Evolutionary conservation across 306 rosid species (phyloP), one percentile per base, ranked within the genome.

Genomic region (Cotoneaster glaucophyllus): DNA sequence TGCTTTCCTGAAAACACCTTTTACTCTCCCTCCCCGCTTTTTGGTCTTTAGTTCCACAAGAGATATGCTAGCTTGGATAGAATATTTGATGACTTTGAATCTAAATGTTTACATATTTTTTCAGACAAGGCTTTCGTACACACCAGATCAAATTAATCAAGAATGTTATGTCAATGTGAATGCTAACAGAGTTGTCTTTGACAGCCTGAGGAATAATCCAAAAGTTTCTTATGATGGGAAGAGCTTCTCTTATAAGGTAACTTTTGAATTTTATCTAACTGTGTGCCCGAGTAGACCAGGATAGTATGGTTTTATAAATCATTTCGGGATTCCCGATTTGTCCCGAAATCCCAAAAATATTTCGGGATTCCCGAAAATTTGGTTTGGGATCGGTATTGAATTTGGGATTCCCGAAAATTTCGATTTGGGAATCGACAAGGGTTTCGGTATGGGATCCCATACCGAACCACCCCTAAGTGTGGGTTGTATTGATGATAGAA

Each of bases 171-270:
- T 96, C 56, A 97, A 96, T 84, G 79, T 81, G 80, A 90, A 83
- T 34, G 85, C 96, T 58, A 96, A 96, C 85, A 96, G 88, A 72
- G 90, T 88, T 78, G 99, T 96, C 75, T 96, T 85, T 77, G 97
- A 96, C 22, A 96, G 88, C 82, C 78, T 96, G 88, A 86, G 93
- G 85, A 89, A 96, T 80, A 92, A 92, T 75, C 98, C 86, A n/a
- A 96, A 96, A 90, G 90, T 96, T 22, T 81, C 80, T 78, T 90
- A 83, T 79, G 99, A 96, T 41, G 99, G 98, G 82, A 90, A 79
- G 61, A 88, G 87, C 71, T 96, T 92, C 79, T 86, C 98, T 53
- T 96, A 96, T 75, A 96, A 96, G 98, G 99, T 96, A 77, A 69
- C 43, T 73, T 71, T 74, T n/a, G 66, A 10, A 64, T 34, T 52